Percentiles rank a stretch among this genome's conserved stretches.
phyloP scores from a whole-genome alignment of 2,329 filamentous ascomycete species.

The Meredithiella fracta region DNA sequence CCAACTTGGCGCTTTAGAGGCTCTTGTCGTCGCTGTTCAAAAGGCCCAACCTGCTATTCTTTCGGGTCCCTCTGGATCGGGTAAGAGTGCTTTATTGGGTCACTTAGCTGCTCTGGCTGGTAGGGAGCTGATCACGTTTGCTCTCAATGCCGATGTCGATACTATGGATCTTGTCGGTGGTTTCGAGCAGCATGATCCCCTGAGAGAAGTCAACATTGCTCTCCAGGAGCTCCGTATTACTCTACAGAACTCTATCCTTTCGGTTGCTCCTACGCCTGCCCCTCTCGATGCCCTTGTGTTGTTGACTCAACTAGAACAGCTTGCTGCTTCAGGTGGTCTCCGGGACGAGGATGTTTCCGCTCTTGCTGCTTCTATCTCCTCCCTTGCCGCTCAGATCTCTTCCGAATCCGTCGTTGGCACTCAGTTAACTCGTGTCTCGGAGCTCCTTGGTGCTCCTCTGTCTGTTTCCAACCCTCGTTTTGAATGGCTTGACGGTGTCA shows the following conservation, averaged over 20 bases:
- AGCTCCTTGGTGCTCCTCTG: conserved; percentile 35
- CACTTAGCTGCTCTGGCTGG: conserved; percentile 69
- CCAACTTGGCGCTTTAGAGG: conserved; percentile 62
- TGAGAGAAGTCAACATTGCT: conserved; percentile 48
- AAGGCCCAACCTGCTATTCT: conserved; percentile 80
- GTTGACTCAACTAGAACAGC: conserved; percentile 32
- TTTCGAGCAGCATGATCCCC: conserved; percentile 82
- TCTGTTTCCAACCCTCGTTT: conserved; percentile 62
- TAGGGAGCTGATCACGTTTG: conserved; percentile 60
- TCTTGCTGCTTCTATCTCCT: conserved; percentile 25
- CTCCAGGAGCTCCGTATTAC: conserved; percentile 34
- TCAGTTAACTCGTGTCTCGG: conserved; percentile 32
- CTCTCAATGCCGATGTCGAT: conserved; percentile 88
- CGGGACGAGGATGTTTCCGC: conserved; percentile 19
- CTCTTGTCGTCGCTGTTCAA: conserved; percentile 71
- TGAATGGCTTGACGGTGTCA: conserved; percentile 87
- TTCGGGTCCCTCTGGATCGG: conserved; percentile 68
- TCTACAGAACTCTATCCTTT: conserved; percentile 34
- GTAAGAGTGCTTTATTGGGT: conserved; percentile 67
- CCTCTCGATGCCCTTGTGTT: conserved; percentile 33
- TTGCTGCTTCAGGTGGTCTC: conserved; percentile 19
- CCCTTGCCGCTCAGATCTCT: conserved; percentile 27
- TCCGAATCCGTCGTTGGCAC: conserved; percentile 29
- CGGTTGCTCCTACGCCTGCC: conserved; percentile 29
- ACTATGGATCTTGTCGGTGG: conserved; percentile 95